phyloP scores from a whole-genome alignment of 2,329 filamentous ascomycete species.

The Colletotrichum sp. region DNA sequence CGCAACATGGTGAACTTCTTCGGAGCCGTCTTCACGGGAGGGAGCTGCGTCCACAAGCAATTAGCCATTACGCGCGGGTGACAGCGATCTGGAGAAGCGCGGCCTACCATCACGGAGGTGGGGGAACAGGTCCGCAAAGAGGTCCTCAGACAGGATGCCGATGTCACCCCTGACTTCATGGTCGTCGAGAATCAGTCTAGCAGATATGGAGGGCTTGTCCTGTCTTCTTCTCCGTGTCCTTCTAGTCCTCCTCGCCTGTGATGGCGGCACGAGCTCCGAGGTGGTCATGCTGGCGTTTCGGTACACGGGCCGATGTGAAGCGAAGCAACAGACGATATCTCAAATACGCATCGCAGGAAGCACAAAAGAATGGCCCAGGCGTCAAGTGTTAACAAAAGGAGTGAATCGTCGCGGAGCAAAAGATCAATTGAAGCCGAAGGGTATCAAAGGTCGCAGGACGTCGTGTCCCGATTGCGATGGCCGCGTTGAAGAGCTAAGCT shows the following conservation, averaged over 20 bases:
- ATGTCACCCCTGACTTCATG: slow-evolving; percentile 79
- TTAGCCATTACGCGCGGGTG: background rate
- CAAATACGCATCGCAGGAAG: slow-evolving; percentile 2
- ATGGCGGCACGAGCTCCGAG: slow-evolving; percentile 30
- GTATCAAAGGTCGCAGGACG: background rate
- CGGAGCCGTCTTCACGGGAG: slow-evolving; percentile 25
- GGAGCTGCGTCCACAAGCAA: background rate
- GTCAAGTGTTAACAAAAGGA: background rate
- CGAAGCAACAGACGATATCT: background rate
- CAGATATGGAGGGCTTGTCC: slow-evolving; percentile 78
- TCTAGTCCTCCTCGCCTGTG: slow-evolving; percentile 34
- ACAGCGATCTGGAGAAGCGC: background rate
- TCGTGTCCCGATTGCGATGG: background rate
- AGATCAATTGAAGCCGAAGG: background rate
- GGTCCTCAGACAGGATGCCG: slow-evolving; percentile 84
- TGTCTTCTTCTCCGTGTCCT: slow-evolving; percentile 60
- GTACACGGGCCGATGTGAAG: background rate
- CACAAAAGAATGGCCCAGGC: background rate
- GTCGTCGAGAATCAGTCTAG: slow-evolving; percentile 83
- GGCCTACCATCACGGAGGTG: slow-evolving; percentile 56
- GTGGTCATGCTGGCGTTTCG: slow-evolving; percentile 6
- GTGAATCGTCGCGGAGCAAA: background rate
- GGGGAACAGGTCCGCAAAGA: slow-evolving; percentile 83
- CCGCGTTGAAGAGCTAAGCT: slow-evolving; percentile 5
- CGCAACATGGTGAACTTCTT: slow-evolving; percentile 66